These are phyloP conservation scores for Viola pubescens DNA, from an alignment of 441 rosid species.

Conservation along the genomic window DNA sequence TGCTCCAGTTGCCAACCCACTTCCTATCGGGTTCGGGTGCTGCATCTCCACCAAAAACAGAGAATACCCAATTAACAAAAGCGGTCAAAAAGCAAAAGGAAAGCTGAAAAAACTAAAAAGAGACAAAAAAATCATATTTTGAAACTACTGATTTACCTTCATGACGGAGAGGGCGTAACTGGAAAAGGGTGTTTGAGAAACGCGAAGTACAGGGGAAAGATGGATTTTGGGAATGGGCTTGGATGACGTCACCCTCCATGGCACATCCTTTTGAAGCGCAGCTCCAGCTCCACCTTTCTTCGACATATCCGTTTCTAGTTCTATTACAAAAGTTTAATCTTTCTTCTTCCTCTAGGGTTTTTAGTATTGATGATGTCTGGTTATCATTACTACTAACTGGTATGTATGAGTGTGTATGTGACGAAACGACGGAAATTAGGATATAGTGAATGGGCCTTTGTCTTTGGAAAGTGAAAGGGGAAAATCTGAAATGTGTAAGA, in stretches of 20 bases:
- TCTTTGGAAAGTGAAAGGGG: too few species aligned
- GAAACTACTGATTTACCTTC: constrained; percentile 15
- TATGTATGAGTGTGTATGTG: too few species aligned
- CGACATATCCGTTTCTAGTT: constrained; percentile 27
- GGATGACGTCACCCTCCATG: constrained; percentile 56
- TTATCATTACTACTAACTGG: neutral
- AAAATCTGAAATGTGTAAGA: too few species aligned
- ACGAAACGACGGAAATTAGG: neutral
- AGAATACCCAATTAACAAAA: too few species aligned
- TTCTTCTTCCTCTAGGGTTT: neutral
- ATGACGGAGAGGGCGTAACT: constrained; percentile 52
- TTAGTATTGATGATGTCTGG: neutral
- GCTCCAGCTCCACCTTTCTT: constrained; percentile 40
- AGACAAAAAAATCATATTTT: too few species aligned
- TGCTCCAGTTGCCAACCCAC: constrained; percentile 67
- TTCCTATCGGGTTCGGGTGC: constrained; percentile 77
- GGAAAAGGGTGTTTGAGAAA: constrained; percentile 44
- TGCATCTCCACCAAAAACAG: neutral
- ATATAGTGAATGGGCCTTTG: too few species aligned
- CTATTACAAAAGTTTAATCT: neutral
- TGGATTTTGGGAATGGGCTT: constrained; percentile 69
- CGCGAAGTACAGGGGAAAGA: constrained; percentile 53
- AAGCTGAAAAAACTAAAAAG: too few species aligned
- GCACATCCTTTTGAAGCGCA: constrained; percentile 59
- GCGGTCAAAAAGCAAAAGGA: too few species aligned